Evolutionary conservation across 495 filamentous ascomycete genomes (phyloP).

Genomic region (Durotheca rogersii): DNA sequence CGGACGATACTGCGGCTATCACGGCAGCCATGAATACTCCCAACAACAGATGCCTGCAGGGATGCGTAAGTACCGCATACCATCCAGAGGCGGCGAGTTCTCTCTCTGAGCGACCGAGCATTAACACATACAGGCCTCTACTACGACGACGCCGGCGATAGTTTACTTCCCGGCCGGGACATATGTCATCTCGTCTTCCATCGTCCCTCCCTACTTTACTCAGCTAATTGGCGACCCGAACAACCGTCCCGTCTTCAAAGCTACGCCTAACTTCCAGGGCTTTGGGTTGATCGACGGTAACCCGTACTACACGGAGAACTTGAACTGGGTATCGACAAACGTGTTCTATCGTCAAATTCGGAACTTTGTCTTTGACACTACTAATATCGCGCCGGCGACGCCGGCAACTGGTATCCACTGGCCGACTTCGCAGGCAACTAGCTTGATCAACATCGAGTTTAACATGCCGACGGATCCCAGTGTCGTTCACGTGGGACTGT

Average conservation of each 20-base stretch:
- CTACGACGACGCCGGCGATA: conserved; percentile 71
- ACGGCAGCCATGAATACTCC: conserved; percentile 74
- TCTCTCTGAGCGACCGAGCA: conserved; percentile 54
- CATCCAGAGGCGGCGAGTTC: not conserved
- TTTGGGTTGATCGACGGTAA: conserved; percentile 71
- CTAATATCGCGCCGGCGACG: conserved; percentile 55
- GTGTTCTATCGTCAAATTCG: conserved; percentile 77
- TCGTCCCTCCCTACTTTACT: conserved; percentile 66
- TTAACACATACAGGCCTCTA: conserved; percentile 47
- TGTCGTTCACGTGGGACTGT: conserved; percentile 71
- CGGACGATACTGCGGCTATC: conserved; percentile 84
- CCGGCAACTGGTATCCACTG: conserved; percentile 70
- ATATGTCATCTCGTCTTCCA: conserved; percentile 65
- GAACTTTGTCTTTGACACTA: conserved; percentile 76
- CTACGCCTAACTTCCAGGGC: conserved; percentile 61
- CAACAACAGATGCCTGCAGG: conserved; percentile 74
- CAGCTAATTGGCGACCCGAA: conserved; percentile 69
- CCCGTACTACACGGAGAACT: conserved; percentile 57
- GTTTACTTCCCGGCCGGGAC: conserved; percentile 82
- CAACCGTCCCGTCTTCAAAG: conserved; percentile 63
- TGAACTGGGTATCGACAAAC: conserved; percentile 62
- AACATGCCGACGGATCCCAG: conserved; percentile 60
- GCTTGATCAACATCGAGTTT: conserved; percentile 76
- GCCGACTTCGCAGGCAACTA: conserved; percentile 75
- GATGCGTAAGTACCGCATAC: conserved; percentile 53